Evolutionary conservation across 2,329 filamentous ascomycete species (phyloP), one percentile per base, ranked within the genome.

Genomic region (Phoma herbarum): DNA sequence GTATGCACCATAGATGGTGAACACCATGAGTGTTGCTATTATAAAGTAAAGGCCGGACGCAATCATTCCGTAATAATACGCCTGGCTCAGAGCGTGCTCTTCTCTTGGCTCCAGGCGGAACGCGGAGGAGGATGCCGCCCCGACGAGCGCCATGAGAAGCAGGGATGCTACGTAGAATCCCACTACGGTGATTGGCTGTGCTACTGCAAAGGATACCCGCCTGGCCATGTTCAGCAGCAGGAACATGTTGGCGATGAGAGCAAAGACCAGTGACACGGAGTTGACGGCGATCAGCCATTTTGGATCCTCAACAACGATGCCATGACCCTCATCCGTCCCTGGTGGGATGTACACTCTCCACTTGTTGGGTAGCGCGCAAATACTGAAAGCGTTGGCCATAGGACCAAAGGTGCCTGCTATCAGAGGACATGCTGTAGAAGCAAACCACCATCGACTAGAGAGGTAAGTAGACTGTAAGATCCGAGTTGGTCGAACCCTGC

Each of bases 191-290:
- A 87, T 83, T 1, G 85, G 83, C 65, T 87, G 85, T 1, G 85
- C 84, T 25, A 86, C 76, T 4, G 77, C 75, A 68, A 88, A 88
- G 0, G 78, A 75, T 10, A 88, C 66, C 12, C 84, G 78, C 23
- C 81, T 79, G 2, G 84, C 83, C 85, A 88, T 88, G 70, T 86
- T 87, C 23, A 87, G 77, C 1, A 87, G 78, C 7, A 88, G 73
- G 2, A 82, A 77, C 14, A 82, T 65, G 57, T 88, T 88, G 9
- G 84, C 83, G 5, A 81, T 69, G 10, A 88, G 69, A 0, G 85
- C 85, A 52, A 80, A 81, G 16, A 77, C 76, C 4, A 88, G 78
- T 2, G 85, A 86, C 26, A 87, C 67, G 2, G 81, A 82, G 63
- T 88, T 88, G 53, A 87, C 73, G 2, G 80, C 82, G 29, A 84